Percentiles rank a stretch among this genome's conserved stretches.
These are phyloP conservation scores for Porogramme epimiltina DNA, from an alignment of 1,284 basidiomycete species.

Conservation along the genomic window DNA sequence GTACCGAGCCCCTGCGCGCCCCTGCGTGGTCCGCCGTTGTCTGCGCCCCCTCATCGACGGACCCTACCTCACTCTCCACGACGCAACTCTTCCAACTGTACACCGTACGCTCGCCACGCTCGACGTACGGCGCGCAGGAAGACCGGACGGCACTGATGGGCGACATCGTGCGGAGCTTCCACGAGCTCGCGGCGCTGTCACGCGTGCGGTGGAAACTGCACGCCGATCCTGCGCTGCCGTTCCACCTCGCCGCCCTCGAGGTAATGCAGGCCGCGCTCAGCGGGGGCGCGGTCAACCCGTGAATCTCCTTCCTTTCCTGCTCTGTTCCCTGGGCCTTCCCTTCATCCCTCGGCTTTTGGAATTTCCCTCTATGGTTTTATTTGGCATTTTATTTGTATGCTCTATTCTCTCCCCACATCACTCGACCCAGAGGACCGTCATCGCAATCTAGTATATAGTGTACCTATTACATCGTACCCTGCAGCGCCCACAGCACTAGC, in stretches of 20 bases:
- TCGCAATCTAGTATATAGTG: too few species aligned
- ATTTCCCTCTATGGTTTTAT: too few species aligned
- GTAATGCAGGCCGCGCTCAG: conserved; percentile 48
- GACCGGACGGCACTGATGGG: conserved; percentile 43
- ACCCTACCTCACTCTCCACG: conserved; percentile 49
- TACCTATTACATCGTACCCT: too few species aligned
- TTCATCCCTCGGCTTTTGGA: too few species aligned
- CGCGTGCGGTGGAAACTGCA: conserved; percentile 50
- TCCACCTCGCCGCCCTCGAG: conserved; percentile 69
- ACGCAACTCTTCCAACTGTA: conserved; percentile 64
- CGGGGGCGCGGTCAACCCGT: conserved; percentile 13
- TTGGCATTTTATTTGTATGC: too few species aligned
- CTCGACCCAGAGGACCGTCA: too few species aligned
- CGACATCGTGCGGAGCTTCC: conserved; percentile 67
- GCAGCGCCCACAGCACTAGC: too few species aligned
- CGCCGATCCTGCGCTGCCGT: conserved; percentile 54
- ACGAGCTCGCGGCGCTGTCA: conserved; percentile 66
- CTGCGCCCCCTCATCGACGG: conserved; percentile 43
- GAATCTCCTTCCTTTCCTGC: neutral
- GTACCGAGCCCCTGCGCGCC: conserved; percentile 48
- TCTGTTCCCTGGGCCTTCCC: neutral
- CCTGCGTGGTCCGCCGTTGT: conserved; percentile 52
- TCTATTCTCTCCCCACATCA: too few species aligned
- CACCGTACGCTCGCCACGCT: conserved; percentile 41
- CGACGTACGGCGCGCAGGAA: conserved; percentile 26